Evolutionary conservation across 1,139 yeast species (phyloP), one percentile per base, ranked within the genome.

Genomic region (Debaryomyces coudertii): DNA sequence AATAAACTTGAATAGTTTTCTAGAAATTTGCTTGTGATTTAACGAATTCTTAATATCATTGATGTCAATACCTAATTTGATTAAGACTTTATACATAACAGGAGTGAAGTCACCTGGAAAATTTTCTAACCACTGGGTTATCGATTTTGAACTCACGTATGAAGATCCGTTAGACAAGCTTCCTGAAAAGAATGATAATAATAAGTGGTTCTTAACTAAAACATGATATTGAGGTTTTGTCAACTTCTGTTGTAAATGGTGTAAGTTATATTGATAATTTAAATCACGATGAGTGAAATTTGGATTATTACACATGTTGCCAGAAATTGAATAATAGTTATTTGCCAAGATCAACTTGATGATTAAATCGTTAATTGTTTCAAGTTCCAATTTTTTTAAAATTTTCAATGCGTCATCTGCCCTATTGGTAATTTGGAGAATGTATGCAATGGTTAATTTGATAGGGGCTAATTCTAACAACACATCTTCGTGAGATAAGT

Each of bases 391-490:
- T 38, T 48, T 55, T 4, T 61, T 46, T 50, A 72, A 62, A 4
- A 83, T 66, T 2, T 63, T 55, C 42, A 65, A 51, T 2, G 90
- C 80, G 43, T 73, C 71, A 1, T 60, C 69, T 1, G 48, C 34
- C 7, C 79, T 63, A 6, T 84, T 85, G 28, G 67, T 60, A 9
- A 74, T 50, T 50, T 80, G 82, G 47, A 81, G 68, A 18, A 85
- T 80, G 58, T 80, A 90, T 1, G 96, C 86, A 24, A 79, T 78
- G 57, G 92, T 95, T 37, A 89, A 65, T 48, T 77, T 61, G 33
- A 88, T 85, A 15, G 95, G 92, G 12, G 77, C 73, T 23, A 82
- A 58, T 60, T 83, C 89, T 27, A 66, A 55, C 12, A 67, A 56
- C 53, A 69, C 64, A 40, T 75, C 80, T 3, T 68, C 72, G 33